Evolutionary conservation across 352 stramenopile genomes (phyloP).

Genomic region (Phytophthora lateralis): DNA sequence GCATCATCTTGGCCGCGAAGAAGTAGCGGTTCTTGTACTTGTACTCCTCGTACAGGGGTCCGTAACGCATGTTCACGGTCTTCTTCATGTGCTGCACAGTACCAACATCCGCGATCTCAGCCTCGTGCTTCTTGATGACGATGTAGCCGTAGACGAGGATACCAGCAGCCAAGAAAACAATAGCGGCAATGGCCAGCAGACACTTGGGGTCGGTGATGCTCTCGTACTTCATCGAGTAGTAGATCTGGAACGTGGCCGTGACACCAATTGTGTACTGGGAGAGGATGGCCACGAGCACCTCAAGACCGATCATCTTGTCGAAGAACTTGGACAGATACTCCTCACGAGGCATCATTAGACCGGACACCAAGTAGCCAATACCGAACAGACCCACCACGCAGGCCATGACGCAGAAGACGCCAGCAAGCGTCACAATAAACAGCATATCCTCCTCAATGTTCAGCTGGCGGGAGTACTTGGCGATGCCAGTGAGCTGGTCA

Average conservation of each 20-base stretch:
- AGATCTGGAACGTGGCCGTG: conserved; percentile 86
- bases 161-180: conserved; percentile 70
- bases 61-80: conserved; percentile 80
- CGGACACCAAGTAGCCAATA: conserved; percentile 55
- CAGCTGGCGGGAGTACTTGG: conserved; percentile 71
- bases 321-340: conserved; percentile 81
- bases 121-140: conserved; percentile 75
- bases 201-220: conserved; percentile 67
- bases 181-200: conserved; percentile 57
- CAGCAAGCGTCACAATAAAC: conserved; percentile 79
- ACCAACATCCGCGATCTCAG: conserved; percentile 78
- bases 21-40: conserved; percentile 89
- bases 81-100: conserved; percentile 83
- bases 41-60: conserved; percentile 87
- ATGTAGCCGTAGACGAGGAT: conserved; percentile 83
- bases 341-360: conserved; percentile 71
- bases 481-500: conserved; percentile 52
- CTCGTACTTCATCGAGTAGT: conserved; percentile 68
- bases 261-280: conserved; percentile 89
- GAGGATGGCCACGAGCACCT: conserved; percentile 76
- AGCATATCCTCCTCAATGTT: conserved; percentile 83
- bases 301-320: conserved; percentile 84
- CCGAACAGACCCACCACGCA: conserved; percentile 67
- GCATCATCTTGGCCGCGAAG: conserved; percentile 81
- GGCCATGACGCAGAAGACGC: conserved; percentile 78